These are phyloP conservation scores for Rubia balearica DNA, from an alignment of 305 asterid species.

Conservation along the genomic window DNA sequence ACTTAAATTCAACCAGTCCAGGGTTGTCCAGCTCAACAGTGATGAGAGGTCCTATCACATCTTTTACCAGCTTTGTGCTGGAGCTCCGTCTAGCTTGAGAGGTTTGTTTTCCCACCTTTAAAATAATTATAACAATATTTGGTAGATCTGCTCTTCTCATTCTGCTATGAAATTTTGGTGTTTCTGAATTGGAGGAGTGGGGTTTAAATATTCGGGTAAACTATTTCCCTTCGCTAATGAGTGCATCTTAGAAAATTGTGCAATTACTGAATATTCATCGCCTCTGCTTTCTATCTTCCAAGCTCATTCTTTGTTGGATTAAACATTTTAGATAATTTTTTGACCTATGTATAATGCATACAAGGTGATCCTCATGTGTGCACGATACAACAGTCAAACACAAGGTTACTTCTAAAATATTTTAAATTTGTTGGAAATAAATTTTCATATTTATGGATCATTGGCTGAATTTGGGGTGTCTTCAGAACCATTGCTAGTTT, in stretches of 20 bases:
- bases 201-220: background rate
- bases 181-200: constrained; percentile 1
- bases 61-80: constrained; percentile 95
- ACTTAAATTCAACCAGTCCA: constrained; percentile 58
- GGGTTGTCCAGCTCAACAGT: constrained; percentile 72
- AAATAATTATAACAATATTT: background rate
- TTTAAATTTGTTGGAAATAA: background rate
- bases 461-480: background rate
- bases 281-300: background rate
- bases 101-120: constrained; percentile 39
- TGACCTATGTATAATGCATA: background rate
- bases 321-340: background rate
- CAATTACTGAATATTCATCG: background rate
- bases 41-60: constrained; percentile 94
- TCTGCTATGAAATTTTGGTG: background rate
- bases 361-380: background rate
- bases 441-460: background rate
- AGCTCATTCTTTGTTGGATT: background rate
- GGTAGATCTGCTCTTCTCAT: background rate
- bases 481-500: background rate
- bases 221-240: background rate
- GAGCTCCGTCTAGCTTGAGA: constrained; percentile 76
- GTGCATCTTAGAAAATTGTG: background rate
- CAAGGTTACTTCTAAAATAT: background rate
- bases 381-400: background rate